These are phyloP conservation scores for Biancaea sappan DNA, from an alignment of 306 rosid genomes.

Conservation along the genomic window DNA sequence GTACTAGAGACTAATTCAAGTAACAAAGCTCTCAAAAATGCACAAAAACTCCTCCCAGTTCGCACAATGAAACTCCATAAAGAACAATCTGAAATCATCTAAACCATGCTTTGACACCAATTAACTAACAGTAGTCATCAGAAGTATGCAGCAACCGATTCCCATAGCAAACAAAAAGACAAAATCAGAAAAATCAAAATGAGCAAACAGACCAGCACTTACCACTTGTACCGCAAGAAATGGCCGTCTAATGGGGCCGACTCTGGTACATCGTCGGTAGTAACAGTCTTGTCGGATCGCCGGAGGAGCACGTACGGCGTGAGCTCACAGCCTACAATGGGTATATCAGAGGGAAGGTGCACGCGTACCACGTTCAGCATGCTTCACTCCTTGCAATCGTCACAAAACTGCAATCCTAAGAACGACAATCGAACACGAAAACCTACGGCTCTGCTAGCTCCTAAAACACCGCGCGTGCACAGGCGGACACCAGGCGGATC, in stretches of 20 bases:
- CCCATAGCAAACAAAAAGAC: neutral
- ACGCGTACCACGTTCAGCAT: slow-evolving; percentile 99
- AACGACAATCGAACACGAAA: slow-evolving; percentile 39
- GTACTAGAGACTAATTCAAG: neutral
- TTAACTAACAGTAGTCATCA: neutral
- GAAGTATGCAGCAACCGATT: neutral
- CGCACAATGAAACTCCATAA: slow-evolving; percentile 13
- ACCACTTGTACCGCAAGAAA: slow-evolving; percentile 95
- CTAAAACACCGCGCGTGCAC: slow-evolving; percentile 33
- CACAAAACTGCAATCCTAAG: slow-evolving; percentile 47
- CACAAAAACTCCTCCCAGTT: neutral
- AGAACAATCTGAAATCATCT: neutral
- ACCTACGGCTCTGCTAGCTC: slow-evolving; percentile 39
- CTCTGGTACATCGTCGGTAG: slow-evolving; percentile 83
- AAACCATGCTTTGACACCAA: neutral
- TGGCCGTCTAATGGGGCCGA: slow-evolving; percentile 75
- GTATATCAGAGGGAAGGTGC: slow-evolving; percentile 98
- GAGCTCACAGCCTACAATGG: slow-evolving; percentile 99
- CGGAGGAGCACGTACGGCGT: slow-evolving; percentile 95
- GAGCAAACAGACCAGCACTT: slow-evolving; percentile 28
- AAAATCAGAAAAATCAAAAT: neutral
- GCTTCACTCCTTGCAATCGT: slow-evolving; percentile 69
- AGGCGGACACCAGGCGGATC: slow-evolving; percentile 87
- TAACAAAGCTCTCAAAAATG: neutral
- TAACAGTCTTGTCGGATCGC: slow-evolving; percentile 71